Conservation (phyloP, 495 filamentous ascomycete species). For the Delitschia confertaspora region DNA sequence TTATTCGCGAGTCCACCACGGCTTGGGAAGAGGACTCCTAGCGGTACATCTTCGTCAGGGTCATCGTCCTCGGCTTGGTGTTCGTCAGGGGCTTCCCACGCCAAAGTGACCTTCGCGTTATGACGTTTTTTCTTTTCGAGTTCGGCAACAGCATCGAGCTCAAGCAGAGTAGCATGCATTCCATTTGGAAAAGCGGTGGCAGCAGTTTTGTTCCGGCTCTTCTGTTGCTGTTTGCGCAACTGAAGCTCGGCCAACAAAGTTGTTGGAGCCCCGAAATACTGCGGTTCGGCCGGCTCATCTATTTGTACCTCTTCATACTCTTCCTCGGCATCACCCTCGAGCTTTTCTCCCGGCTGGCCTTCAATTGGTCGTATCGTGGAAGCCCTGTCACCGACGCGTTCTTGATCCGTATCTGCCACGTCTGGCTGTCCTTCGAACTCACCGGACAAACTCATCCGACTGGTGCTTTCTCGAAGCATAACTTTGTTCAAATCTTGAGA, state of each 20-base stretch:
- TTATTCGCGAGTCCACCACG: conserved; percentile 47
- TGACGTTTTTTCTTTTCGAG: conserved; percentile 67
- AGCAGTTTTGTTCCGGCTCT: conserved; percentile 61
- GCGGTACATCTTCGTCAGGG: conserved; percentile 62
- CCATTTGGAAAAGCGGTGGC: conserved; percentile 61
- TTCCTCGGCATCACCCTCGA: conserved; percentile 5
- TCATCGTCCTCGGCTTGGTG: conserved; percentile 39
- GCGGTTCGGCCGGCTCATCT: conserved; percentile 17
- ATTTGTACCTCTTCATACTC: conserved; percentile 14
- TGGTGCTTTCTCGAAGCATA: conserved; percentile 16
- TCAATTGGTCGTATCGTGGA: conserved; percentile 5
- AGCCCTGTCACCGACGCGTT: conserved; percentile 2
- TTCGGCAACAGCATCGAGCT: conserved; percentile 86
- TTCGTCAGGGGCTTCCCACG: conserved; percentile 69
- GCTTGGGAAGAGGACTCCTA: conserved; percentile 67
- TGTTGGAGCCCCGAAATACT: conserved; percentile 62
- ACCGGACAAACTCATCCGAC: conserved; percentile 22
- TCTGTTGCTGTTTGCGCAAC: conserved; percentile 75
- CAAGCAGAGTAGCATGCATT: conserved; percentile 77
- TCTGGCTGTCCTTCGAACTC: conserved; percentile 12
- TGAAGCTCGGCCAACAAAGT: conserved; percentile 90
- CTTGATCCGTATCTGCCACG: conserved; percentile 2
- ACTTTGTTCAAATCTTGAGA: conserved; percentile 27
- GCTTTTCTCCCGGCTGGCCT: conserved; percentile 1
- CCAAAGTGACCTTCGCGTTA: conserved; percentile 67